Conservation (phyloP, 345 rosid genomes). For the Syzygium oleosum region DNA sequence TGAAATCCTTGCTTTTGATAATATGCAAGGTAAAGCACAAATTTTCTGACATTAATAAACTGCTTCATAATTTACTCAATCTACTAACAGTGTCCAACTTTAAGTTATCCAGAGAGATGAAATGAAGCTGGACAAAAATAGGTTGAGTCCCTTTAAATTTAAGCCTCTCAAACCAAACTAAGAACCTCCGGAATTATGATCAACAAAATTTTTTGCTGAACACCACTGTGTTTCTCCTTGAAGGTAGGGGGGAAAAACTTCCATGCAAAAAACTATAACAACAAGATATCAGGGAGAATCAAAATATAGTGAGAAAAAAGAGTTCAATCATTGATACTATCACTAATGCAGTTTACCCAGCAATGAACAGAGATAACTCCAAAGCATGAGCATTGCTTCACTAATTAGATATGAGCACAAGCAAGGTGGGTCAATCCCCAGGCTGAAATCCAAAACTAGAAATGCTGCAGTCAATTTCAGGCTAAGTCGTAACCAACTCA, state of each 20-base stretch:
- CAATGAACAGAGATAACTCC: neutral
- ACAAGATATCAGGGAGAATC: neutral
- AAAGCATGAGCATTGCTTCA: neutral
- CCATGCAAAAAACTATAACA: neutral
- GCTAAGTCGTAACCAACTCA: neutral
- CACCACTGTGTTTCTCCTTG: neutral
- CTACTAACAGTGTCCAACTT: neutral
- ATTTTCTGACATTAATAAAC: neutral
- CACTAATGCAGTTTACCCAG: neutral
- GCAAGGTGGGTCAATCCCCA: neutral
- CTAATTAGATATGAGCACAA: neutral
- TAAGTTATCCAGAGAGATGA: neutral
- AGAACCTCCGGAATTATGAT: neutral
- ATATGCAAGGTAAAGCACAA: neutral
- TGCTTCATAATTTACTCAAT: neutral
- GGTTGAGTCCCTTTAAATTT: neutral
- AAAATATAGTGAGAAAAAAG: neutral
- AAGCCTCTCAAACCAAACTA: neutral
- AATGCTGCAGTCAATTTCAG: neutral
- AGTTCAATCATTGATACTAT: neutral
- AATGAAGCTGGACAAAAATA: neutral
- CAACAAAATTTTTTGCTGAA: neutral
- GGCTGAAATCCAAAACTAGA: neutral
- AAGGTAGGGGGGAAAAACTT: neutral
- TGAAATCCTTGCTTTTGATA: neutral